Evolutionary conservation across 1,139 yeast genomes (phyloP), one percentile per base, ranked within the genome.

Genomic region (Hyphopichia khmerensis): DNA sequence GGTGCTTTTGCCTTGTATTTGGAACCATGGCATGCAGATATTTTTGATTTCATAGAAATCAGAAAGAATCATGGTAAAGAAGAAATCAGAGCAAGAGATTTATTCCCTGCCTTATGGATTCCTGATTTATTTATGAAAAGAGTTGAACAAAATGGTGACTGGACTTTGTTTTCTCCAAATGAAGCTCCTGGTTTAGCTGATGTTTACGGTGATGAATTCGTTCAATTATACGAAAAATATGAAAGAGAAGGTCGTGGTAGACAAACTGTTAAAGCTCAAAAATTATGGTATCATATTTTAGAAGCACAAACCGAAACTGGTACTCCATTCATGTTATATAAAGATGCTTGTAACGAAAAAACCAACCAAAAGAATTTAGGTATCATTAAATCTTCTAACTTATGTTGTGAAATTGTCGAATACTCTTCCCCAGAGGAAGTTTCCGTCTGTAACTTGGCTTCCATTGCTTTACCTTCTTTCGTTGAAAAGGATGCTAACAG

Each of bases 261-360:
- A 65, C 74, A 77, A 58, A 80, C 85, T 33, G 72, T 88, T 57
- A 84, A 84, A 64, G 96, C 96, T 34, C 95, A 88, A 67, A 87
- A 86, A 67, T 76, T 88, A 47, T 88, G 96, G 96, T 83, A 85
- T 52, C 82, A 90, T 43, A 87, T 88, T 51, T 72, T 88, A 50
- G 95, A 88, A 61, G 85, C 95, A 38, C 96, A 88, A 70, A 87
- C 93, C 42, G 96, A 88, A 72, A 88, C 96, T 30, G 96, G 96
- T 60, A 86, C 89, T 56, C 96, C 96, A 40, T 89, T 86, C 73
- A 87, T 88, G 89, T 76, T 88, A 38, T 88, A 87, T 74, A 88
- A 88, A 69, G 96, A 88, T 69, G 81, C 95, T 35, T 86, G 95
- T 72, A 88, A 88, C 71, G 58, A 75, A 51, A 88, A 89, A 69